Evolutionary conservation across 306 rosid genomes (phyloP), one percentile per base, ranked within the genome.

Genomic region (Dalbergia cultrata): DNA sequence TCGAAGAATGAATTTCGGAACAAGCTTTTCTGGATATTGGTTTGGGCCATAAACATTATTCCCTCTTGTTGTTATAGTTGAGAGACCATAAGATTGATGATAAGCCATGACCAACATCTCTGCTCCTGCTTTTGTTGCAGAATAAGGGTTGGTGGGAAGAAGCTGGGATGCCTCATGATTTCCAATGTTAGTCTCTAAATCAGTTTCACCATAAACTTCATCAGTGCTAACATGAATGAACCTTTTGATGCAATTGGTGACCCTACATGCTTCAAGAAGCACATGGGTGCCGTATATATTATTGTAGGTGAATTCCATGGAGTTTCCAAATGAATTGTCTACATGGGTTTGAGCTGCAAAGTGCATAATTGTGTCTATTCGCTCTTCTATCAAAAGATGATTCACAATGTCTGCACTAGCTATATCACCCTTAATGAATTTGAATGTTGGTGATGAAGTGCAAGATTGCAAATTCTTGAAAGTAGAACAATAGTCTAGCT

Each of bases 31-130:
- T 0, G 97, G 97, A 58, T 88, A 92, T 18, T 92, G 97, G 44
- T 88, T 88, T 0, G 97, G 93, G 35, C 94, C 97, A 59, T 90
- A 92, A 17, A 90, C 97, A 84, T 88, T 90, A 44, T 92, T 92
- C 0, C 94, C 91, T 76, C 94, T 73, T 44, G 97, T 78, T 4
- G 97, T 90, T 45, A 92, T 87, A 7, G 85, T 84, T 11, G 94
- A 94, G 58, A 90, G 84, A 49, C 79, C 89, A 75, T 87, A 90
- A 8, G 93, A 90, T 8, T 93, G 83, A 58, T 87, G 90, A 70
- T 92, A 92, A 4, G 97, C 97, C 94, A 90, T 92, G 16, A 82
- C 92, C 81, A 92, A 47, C 97, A 92, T 92, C 67, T 92, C 97
- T 6, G 92, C 97, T 17, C 94, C 97, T 3, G 94, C 94, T 85